Evolutionary conservation across 768 basidiomycete genomes (phyloP), one percentile per base, ranked within the genome.

Genomic region (Baorangia bicolor): DNA sequence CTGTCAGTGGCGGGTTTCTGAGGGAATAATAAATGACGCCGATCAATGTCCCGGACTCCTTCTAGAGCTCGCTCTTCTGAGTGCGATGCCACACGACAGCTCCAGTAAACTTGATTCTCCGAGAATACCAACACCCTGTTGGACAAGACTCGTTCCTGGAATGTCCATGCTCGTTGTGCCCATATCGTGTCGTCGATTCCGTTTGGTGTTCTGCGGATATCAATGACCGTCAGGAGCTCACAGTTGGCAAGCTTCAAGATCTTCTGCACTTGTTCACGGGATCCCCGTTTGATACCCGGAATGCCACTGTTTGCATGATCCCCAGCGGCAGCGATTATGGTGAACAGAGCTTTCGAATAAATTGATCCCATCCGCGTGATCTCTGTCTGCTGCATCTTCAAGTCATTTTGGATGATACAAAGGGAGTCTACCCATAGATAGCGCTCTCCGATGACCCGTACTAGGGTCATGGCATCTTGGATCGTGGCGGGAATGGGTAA

Each of bases 391-490:
- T 57, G 49, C 57, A 64, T 65, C 43, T 37, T 35, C 21, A 30
- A 30, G 13, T 67, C 51, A 16, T 68, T 28, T 42, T 65, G 66
- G 33, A 56, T 51, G 35, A 68, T 69, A 14, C 66, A 68, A 0
- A 67, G 20, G 3, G 66, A 56, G 23, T 67, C 68, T 4, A 69
- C 60, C 66, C 68, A 67, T 18, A 67, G 37, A 34, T 68, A 70
- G 18, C 60, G 60, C 40, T 64, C 57, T 38, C 64, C 59, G 12
- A 71, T 61, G 34, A 48, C 43, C 8, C 37, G 57, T 11, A 60
- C 56, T 11, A 71, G 46, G 5, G 57, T 55, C 2, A 68, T 56
- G 12, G 69, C 62, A 44, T 69, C 69, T 38, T 51, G 43, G 28
- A 69, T 66, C 4, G 67, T 68, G 20, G 55, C 25, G 6, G 67